Conservation (phyloP, 371 early-diverging fungal genomes). For the Rhizopus microsporus region DNA sequence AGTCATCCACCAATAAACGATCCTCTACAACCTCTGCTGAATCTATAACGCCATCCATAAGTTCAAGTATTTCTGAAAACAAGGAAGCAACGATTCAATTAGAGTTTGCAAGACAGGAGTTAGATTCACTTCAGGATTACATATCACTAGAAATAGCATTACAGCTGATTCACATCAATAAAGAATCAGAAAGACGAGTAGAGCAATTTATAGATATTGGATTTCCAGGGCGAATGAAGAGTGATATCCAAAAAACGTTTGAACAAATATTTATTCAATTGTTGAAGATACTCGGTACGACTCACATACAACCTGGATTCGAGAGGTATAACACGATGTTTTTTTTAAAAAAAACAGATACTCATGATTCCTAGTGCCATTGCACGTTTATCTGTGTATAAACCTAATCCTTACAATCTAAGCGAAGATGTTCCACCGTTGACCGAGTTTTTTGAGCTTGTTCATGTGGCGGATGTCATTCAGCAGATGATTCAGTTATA, state of each 20-base stretch:
- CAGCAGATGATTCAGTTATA: conserved; percentile 89
- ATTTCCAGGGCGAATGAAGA: conserved; percentile 34
- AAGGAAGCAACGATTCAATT: conserved; percentile 23
- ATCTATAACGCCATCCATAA: conserved; percentile 29
- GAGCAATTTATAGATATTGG: conserved; percentile 37
- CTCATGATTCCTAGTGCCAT: conserved; percentile 53
- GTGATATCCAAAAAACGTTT: conserved; percentile 51
- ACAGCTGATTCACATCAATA: conserved; percentile 79
- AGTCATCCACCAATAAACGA: conserved; percentile 17
- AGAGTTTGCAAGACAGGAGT: conserved; percentile 35
- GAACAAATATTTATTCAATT: conserved; percentile 68
- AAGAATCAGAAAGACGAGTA: conserved; percentile 73
- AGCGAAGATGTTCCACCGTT: conserved; percentile 52
- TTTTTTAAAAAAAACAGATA: neutral
- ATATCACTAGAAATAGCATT: conserved; percentile 78
- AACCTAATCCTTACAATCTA: conserved; percentile 38
- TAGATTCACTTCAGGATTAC: conserved; percentile 66
- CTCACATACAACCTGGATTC: conserved; percentile 75
- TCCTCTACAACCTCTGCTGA: conserved; percentile 20
- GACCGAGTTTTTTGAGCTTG: conserved; percentile 84
- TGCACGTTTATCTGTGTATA: conserved; percentile 54
- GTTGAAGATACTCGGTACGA: conserved; percentile 60
- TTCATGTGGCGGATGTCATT: conserved; percentile 85
- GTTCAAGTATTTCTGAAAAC: conserved; percentile 7
- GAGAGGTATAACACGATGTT: conserved; percentile 39